A percentile compares a stretch with the other conserved stretches of the same genome.
Evolutionary conservation across 2,329 filamentous ascomycete species (phyloP).

Genomic region (Curvularia spicifera): DNA sequence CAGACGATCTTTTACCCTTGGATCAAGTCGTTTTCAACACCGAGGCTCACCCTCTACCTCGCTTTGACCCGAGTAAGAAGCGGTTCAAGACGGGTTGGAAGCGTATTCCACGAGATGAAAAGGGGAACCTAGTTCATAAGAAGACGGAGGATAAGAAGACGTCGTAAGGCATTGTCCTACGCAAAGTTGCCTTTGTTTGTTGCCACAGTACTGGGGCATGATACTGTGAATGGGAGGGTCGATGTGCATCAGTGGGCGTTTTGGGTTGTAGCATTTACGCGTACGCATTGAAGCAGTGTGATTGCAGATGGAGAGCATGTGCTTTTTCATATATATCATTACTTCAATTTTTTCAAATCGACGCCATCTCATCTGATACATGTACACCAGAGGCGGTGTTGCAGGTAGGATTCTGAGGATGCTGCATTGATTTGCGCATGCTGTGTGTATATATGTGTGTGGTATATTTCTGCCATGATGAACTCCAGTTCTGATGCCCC

Average conservation of each 20-base stretch:
- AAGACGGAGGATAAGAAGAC: conserved; percentile 3
- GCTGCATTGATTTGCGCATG: background rate
- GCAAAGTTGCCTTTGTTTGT: background rate
- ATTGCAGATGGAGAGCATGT: background rate
- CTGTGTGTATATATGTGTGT: conserved; percentile 4
- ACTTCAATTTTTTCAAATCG: background rate
- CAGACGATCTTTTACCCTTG: conserved; percentile 79
- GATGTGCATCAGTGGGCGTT: conserved; percentile 4
- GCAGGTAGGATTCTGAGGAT: background rate
- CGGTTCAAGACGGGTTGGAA: conserved; percentile 83
- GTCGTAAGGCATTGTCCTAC: background rate
- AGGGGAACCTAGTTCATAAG: conserved; percentile 35
- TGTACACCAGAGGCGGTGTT: background rate
- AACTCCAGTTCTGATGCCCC: conserved; percentile 8
- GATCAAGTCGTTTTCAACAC: conserved; percentile 93
- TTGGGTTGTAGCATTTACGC: conserved; percentile 2
- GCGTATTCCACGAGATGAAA: conserved; percentile 64
- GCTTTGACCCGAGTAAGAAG: conserved; percentile 76
- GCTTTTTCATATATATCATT: background rate
- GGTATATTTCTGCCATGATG: background rate
- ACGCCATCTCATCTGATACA: background rate
- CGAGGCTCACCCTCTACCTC: conserved; percentile 88
- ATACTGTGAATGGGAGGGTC: background rate
- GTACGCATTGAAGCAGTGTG: background rate
- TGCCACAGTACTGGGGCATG: background rate